Evolutionary conservation across 1,284 basidiomycete species (phyloP).

Genomic region (Schizophyllum amplum): DNA sequence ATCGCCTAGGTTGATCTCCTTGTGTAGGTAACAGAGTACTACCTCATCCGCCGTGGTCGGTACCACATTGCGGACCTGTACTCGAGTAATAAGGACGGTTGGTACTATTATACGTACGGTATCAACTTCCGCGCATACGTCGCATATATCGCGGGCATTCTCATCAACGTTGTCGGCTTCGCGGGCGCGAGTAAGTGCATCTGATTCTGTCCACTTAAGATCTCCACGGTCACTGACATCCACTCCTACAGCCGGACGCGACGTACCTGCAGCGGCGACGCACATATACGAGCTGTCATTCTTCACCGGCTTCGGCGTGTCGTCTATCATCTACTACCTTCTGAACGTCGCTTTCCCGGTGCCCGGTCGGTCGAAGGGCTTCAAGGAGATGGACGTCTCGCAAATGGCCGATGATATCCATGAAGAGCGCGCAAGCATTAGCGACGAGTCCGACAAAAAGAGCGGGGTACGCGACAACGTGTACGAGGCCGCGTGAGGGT

Average conservation of each 20-base stretch:
- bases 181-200: constrained; percentile 52
- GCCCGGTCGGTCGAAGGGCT: constrained; percentile 38
- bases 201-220: no score
- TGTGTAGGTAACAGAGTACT: constrained; percentile 79
- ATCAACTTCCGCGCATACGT: constrained; percentile 72
- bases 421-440: not conserved
- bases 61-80: constrained; percentile 72
- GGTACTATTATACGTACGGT: constrained; percentile 75
- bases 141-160: constrained; percentile 69
- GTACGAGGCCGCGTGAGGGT: not conserved
- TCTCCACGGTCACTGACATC: no score
- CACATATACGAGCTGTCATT: constrained; percentile 70
- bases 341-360: constrained; percentile 56
- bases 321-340: constrained; percentile 53
- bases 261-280: constrained; percentile 57
- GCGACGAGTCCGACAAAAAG: not conserved
- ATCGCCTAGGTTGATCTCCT: no score
- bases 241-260: constrained; percentile 40
- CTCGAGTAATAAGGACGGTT: constrained; percentile 42
- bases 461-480: not conserved
- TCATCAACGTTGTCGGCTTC: constrained; percentile 77
- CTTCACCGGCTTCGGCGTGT: constrained; percentile 72
- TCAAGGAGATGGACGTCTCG: constrained; percentile 60
- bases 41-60: constrained; percentile 65
- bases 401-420: constrained; percentile 7